Evolutionary conservation across 768 basidiomycete genomes (phyloP).

Genomic region (Serendipita indica): DNA sequence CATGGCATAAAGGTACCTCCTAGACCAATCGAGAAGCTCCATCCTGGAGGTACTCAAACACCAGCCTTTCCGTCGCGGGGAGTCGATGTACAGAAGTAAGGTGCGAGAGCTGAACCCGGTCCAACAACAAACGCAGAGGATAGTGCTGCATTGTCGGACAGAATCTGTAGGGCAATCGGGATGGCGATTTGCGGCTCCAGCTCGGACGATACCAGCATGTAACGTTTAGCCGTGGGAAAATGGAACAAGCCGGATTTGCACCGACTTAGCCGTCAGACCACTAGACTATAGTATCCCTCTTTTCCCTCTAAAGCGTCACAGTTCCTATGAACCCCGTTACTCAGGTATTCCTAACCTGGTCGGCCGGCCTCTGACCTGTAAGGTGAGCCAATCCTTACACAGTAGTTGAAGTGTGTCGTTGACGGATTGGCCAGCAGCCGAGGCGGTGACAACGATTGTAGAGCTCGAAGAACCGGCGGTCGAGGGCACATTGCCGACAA

Average conservation of each 20-base stretch:
- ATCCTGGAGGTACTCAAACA: constrained; percentile 59
- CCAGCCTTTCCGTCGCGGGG: constrained; percentile 30
- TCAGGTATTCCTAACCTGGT: no score
- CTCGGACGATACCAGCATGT: constrained; percentile 17
- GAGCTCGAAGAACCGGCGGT: constrained; percentile 31
- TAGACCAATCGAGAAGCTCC: constrained; percentile 88
- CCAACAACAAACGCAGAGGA: constrained; percentile 62
- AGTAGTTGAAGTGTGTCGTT: constrained; percentile 18
- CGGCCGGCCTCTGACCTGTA: no score
- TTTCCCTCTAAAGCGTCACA: no score
- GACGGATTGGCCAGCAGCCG: background rate
- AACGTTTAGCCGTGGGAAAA: no score
- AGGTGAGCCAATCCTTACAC: no score
- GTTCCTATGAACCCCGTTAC: no score
- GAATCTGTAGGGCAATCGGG: constrained; percentile 47
- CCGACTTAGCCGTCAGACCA: no score
- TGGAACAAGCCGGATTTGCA: no score
- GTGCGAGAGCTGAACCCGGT: constrained; percentile 40
- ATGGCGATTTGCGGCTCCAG: constrained; percentile 38
- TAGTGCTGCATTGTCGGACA: constrained; percentile 41
- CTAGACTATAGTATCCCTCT: no score
- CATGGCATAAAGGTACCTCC: constrained; percentile 42
- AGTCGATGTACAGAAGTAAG: constrained; percentile 19
- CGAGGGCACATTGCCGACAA: constrained; percentile 52
- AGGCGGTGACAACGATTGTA: constrained; percentile 5